Percentiles rank a stretch among this genome's conserved stretches.
These are phyloP conservation scores for Aspergillus proliferans DNA, from an alignment of 2,329 filamentous ascomycete genomes.

Conservation along the genomic window DNA sequence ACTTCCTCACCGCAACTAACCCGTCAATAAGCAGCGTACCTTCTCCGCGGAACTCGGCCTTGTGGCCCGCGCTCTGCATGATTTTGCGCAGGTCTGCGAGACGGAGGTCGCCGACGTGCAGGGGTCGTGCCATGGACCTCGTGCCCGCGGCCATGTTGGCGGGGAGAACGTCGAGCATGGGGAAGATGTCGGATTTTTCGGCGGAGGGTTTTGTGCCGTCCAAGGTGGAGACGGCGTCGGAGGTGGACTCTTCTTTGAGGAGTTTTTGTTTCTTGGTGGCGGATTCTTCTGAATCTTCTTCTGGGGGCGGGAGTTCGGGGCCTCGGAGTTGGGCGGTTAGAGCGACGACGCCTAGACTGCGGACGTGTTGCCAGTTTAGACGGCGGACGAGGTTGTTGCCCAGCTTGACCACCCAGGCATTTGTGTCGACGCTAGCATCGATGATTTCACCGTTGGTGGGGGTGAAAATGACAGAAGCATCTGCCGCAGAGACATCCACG, in stretches of 20 bases:
- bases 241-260: slow-evolving; percentile 41
- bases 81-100: slow-evolving; percentile 80
- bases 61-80: slow-evolving; percentile 75
- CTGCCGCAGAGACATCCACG: slow-evolving; percentile 36
- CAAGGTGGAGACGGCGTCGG: slow-evolving; percentile 17
- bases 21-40: slow-evolving; percentile 87
- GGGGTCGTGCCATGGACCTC: slow-evolving; percentile 71
- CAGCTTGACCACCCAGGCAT: slow-evolving; percentile 92
- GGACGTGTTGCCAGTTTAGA: slow-evolving; percentile 90
- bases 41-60: slow-evolving; percentile 87
- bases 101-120: slow-evolving; percentile 89
- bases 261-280: slow-evolving; percentile 49
- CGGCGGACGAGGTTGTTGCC: slow-evolving; percentile 77
- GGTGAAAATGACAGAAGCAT: slow-evolving; percentile 68
- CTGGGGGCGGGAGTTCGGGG: slow-evolving; percentile 29
- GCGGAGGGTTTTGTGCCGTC: slow-evolving; percentile 16
- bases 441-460: slow-evolving; percentile 67
- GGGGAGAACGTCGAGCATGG: slow-evolving; percentile 56
- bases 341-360: slow-evolving; percentile 85
- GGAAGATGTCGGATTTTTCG: slow-evolving; percentile 32
- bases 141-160: slow-evolving; percentile 62
- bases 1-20: slow-evolving; percentile 81
- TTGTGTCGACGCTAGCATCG: slow-evolving; percentile 93
- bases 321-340: slow-evolving; percentile 67
- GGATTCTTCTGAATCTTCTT: slow-evolving; percentile 33